phyloP scores from a whole-genome alignment of 129 eudicot genomes.

The Flaveria bidentis region DNA sequence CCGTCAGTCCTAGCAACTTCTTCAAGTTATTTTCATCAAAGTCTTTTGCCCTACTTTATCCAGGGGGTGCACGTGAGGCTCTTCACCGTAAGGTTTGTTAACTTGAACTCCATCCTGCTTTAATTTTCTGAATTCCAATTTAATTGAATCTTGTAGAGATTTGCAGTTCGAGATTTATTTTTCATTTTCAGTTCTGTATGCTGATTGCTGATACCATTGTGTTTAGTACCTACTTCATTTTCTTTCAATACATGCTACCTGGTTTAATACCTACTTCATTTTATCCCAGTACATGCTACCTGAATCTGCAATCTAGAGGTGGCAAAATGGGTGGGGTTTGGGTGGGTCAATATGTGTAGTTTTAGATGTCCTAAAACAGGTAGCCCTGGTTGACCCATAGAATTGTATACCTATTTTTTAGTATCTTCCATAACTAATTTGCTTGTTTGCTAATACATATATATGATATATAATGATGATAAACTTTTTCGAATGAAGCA shows the following conservation, averaged over 20 bases:
- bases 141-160: not conserved
- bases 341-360: not conserved
- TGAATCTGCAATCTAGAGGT: not conserved
- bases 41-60: slow-evolving; percentile 78
- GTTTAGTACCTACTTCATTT: not conserved
- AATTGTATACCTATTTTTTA: not conserved
- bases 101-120: slow-evolving; percentile 1
- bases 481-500: not conserved
- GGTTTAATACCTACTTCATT: not conserved
- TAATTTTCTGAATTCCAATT: not conserved
- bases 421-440: not conserved
- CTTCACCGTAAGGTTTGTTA: slow-evolving; percentile 75
- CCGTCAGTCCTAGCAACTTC: slow-evolving; percentile 65
- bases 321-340: not conserved
- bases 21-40: slow-evolving; percentile 66
- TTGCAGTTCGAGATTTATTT: not conserved
- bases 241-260: not conserved
- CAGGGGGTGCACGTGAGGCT: slow-evolving; percentile 98
- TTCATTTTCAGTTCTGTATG: not conserved
- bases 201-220: slow-evolving; percentile 2
- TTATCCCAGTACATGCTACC: not conserved
- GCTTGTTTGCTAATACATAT: not conserved
- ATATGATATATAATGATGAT: not conserved
- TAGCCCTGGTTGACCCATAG: not conserved
- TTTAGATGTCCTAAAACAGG: not conserved